Evolutionary conservation across 2,329 filamentous ascomycete genomes (phyloP), one percentile per base, ranked within the genome.

Genomic region (Setomelanomma holmii): DNA sequence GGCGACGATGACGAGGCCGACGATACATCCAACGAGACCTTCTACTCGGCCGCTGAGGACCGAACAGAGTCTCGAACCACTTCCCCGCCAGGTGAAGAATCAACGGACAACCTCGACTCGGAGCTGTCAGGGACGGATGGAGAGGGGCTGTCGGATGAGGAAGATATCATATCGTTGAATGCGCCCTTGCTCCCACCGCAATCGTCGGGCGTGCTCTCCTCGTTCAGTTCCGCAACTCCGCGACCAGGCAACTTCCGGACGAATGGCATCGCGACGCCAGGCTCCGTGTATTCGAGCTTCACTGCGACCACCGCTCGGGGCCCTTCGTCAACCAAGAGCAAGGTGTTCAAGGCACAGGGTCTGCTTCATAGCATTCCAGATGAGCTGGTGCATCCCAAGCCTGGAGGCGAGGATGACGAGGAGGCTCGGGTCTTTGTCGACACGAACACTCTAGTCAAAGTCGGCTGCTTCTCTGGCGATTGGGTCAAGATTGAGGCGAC

Each of bases 381-480:
- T 42, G 90, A 93, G 38, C 76, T 96, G 2, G 79, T 99, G 2
- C 89, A 98, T 60, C 95, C 95, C 0, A 93, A 89, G 61, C 93
- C 95, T 2, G 75, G 82, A 0, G 84, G 86, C 21, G 92, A 97
- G 55, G 95, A 99, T 55, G 92, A 96, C 60, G 89, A 96, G 63
- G 86, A 89, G 63, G 88, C 91, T 1, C 87, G 95, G 41, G 84
- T 98, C 1, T 99, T 93, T 67, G 93, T 99, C 4, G 92, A 97
- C 64, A 89, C 96, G 6, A 88, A 86, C 51, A 90, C 91, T 1
- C 77, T 99, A 17, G 89, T 91, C 12, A 92, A 93, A 63, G 89
- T 99, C 47, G 93, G 93, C 14, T 98, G 93, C 74, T 99, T 99
- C 71, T 98, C 93, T 0, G 95, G 95, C 23, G 95, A 99, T 69